Percentiles rank a stretch among this genome's conserved stretches.
Conservation (phyloP, 768 basidiomycete genomes). For the Strobilomyces confusus region DNA sequence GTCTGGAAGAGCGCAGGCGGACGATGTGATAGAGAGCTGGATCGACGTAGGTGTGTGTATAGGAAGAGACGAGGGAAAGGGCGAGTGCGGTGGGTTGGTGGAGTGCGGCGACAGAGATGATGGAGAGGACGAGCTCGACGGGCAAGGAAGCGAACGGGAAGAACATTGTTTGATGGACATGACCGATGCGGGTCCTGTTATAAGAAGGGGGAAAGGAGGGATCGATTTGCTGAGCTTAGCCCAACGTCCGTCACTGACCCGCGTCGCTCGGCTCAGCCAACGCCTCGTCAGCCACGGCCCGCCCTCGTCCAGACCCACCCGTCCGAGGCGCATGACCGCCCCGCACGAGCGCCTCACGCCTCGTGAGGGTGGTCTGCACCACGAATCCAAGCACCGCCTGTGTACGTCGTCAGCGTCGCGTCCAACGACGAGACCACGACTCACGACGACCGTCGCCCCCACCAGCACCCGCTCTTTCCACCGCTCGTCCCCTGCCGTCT, state of each 20-base stretch:
- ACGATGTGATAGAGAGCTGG: slow-evolving; percentile 1
- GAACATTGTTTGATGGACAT: neutral
- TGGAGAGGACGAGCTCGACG: slow-evolving; percentile 29
- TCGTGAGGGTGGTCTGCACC: slow-evolving; percentile 29
- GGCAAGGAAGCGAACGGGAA: slow-evolving; percentile 24
- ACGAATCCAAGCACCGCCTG: slow-evolving; percentile 35
- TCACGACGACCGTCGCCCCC: slow-evolving; percentile 50
- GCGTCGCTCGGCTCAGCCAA: slow-evolving; percentile 16
- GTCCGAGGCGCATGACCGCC: slow-evolving; percentile 5
- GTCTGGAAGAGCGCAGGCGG: neutral
- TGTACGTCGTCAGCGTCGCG: neutral
- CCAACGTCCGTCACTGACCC: neutral
- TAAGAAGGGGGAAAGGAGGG: no score
- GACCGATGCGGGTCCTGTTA: neutral
- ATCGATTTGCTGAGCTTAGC: no score
- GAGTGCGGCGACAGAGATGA: slow-evolving; percentile 35
- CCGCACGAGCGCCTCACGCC: slow-evolving; percentile 30
- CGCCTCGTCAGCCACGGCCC: slow-evolving; percentile 18
- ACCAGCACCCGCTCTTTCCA: slow-evolving; percentile 66
- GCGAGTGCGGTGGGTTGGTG: slow-evolving; percentile 1
- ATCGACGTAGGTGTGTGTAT: neutral
- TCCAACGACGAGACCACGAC: slow-evolving; percentile 1
- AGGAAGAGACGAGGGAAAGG: neutral
- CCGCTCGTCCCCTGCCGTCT: slow-evolving; percentile 46
- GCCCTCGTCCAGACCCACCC: slow-evolving; percentile 1